A percentile compares a stretch with the other conserved stretches of the same genome.
Conservation (phyloP, 352 stramenopile species). For the Pythium guiyangense region DNA sequence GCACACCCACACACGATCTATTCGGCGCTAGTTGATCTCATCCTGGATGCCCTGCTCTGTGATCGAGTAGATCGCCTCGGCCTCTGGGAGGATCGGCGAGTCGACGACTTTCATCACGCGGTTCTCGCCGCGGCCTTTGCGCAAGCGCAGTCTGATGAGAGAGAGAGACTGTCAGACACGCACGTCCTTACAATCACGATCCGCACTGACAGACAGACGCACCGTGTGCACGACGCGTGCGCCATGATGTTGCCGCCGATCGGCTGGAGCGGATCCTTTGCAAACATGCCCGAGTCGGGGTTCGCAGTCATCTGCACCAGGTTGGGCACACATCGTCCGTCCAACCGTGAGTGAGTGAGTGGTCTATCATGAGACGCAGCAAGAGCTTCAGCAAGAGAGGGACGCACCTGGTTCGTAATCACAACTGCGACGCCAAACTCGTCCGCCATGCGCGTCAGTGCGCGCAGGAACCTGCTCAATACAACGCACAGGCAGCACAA, state of each 20-base stretch:
- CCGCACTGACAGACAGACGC: not conserved
- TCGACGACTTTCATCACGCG: constrained; percentile 97
- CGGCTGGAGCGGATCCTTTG: constrained; percentile 86
- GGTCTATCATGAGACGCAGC: not conserved
- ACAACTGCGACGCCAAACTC: constrained; percentile 98
- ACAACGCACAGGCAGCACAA: constrained; percentile 33
- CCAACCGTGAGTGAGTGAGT: not conserved
- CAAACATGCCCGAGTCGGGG: constrained; percentile 88
- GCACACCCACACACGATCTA: not conserved
- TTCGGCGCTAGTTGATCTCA: constrained; percentile 67
- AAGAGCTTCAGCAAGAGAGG: constrained; percentile 1
- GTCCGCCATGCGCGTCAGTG: constrained; percentile 96
- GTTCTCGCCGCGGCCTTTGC: constrained; percentile 98
- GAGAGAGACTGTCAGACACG: too few species aligned
- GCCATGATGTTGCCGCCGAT: constrained; percentile 92
- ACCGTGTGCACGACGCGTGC: constrained; percentile 79
- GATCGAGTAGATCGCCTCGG: constrained; percentile 98
- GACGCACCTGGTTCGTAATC: constrained; percentile 86
- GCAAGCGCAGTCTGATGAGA: constrained; percentile 76
- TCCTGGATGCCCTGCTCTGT: constrained; percentile 93
- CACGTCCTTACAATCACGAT: too few species aligned
- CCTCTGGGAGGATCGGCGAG: constrained; percentile 96
- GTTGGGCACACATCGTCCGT: not conserved
- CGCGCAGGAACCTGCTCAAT: constrained; percentile 91
- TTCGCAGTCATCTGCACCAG: constrained; percentile 79